These are phyloP conservation scores for Aspergillus sp. DNA, from an alignment of 2,329 filamentous ascomycete genomes.

Conservation along the genomic window DNA sequence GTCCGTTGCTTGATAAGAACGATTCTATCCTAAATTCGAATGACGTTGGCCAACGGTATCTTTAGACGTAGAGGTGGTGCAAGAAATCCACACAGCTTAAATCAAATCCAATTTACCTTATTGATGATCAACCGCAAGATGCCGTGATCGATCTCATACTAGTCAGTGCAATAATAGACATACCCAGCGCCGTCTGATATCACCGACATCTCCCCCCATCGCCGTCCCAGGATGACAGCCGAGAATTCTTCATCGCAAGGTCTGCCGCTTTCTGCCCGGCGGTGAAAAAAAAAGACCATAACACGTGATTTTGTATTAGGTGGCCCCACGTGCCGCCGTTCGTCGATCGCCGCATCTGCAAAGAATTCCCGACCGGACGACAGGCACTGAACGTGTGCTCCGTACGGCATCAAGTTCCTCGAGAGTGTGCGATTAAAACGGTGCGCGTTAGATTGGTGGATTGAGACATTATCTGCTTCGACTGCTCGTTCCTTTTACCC, in stretches of 20 bases:
- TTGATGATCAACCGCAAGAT: not conserved
- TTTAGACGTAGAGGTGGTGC: not conserved
- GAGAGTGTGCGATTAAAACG: not conserved
- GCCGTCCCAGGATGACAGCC: not conserved
- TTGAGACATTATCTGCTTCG: not conserved
- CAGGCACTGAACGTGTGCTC: not conserved
- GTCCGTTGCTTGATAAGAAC: not conserved
- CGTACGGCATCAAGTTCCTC: not conserved
- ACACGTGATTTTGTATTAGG: not conserved
- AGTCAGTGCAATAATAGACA: not conserved
- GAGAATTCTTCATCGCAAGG: not conserved
- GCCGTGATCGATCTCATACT: not conserved
- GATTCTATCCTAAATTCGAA: not conserved
- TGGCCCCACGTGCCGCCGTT: not conserved
- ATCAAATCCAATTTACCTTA: not conserved
- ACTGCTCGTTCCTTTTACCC: not conserved
- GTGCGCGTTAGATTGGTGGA: not conserved
- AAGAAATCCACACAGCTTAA: not conserved
- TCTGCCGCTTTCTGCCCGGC: not conserved
- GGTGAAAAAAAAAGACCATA: not conserved
- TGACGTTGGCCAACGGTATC: not conserved
- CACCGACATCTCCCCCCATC: not conserved
- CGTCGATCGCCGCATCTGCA: slow-evolving; percentile 1
- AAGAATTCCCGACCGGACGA: not conserved
- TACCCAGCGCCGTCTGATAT: not conserved